Percentiles rank a stretch among this genome's conserved stretches.
Conservation (phyloP, 805 yeast species). For the Yarrowia hollandica region DNA sequence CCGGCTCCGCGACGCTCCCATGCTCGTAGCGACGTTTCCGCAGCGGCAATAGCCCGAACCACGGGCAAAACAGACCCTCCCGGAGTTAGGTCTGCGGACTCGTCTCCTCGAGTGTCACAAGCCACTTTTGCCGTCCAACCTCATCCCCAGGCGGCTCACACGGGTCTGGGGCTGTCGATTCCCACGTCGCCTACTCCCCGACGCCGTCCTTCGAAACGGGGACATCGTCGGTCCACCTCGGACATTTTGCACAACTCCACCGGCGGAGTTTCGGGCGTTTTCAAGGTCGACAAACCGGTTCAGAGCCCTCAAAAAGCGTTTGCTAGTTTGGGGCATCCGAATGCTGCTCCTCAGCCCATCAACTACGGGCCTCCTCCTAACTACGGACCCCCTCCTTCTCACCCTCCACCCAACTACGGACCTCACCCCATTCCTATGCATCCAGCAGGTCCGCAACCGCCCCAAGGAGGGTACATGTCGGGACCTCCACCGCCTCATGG, state of each 20-base stretch:
- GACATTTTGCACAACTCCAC: constrained; percentile 12
- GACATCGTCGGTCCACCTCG: constrained; percentile 2
- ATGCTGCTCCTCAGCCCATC: no score
- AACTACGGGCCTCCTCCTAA: no score
- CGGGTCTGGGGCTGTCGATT: neutral
- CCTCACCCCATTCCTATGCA: no score
- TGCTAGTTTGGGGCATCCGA: no score
- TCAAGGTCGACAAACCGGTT: constrained; percentile 11
- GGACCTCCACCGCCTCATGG: no score
- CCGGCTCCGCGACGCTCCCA: no score
- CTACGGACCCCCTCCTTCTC: no score
- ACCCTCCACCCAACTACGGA: no score
- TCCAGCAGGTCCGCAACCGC: no score
- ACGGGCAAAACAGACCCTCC: neutral
- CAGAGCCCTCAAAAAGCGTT: no score
- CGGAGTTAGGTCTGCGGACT: constrained; percentile 2
- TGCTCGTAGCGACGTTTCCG: neutral
- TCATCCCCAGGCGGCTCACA: neutral
- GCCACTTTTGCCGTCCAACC: constrained; percentile 1
- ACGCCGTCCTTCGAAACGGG: neutral
- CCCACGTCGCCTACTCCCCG: neutral
- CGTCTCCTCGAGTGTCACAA: neutral
- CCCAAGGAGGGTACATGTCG: no score
- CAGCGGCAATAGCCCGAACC: neutral
- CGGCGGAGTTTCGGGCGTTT: constrained; percentile 9